A percentile compares a stretch with the other conserved stretches of the same genome.
Evolutionary conservation across 768 basidiomycete species (phyloP).

Genomic region (Lactarius trivialis): DNA sequence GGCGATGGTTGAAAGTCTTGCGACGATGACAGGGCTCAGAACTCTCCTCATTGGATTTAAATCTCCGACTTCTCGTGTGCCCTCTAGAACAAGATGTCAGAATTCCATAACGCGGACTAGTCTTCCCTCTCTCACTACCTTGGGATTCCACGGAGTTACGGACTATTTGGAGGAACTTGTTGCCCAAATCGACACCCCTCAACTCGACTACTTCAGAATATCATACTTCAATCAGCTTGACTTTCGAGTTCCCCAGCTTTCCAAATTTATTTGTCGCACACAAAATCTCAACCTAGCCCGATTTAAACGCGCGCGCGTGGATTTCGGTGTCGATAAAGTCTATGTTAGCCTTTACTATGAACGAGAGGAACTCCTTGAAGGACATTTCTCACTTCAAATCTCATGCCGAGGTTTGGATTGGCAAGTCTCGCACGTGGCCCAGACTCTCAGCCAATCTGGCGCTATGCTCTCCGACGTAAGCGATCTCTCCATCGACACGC

Average conservation of each 20-base stretch:
- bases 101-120: not conserved
- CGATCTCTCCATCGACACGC: not conserved
- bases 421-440: conserved; percentile 1
- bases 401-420: not conserved
- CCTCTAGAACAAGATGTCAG: too few relatives aligned
- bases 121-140: not conserved
- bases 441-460: not conserved
- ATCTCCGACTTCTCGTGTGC: not conserved
- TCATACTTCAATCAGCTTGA: not conserved
- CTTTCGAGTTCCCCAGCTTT: not conserved
- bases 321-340: not conserved
- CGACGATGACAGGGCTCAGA: not conserved
- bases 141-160: not conserved
- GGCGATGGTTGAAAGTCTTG: not conserved
- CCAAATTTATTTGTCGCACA: not conserved
- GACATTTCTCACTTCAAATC: not conserved
- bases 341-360: not conserved
- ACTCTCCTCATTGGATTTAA: not conserved
- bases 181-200: not conserved
- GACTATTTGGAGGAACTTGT: conserved; percentile 2
- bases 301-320: not conserved
- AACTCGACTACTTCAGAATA: not conserved
- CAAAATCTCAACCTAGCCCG: not conserved
- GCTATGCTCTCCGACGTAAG: not conserved
- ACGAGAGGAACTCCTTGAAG: not conserved